Conservation (phyloP, 2,329 filamentous ascomycete genomes). For the Fusarium incarnatum region DNA sequence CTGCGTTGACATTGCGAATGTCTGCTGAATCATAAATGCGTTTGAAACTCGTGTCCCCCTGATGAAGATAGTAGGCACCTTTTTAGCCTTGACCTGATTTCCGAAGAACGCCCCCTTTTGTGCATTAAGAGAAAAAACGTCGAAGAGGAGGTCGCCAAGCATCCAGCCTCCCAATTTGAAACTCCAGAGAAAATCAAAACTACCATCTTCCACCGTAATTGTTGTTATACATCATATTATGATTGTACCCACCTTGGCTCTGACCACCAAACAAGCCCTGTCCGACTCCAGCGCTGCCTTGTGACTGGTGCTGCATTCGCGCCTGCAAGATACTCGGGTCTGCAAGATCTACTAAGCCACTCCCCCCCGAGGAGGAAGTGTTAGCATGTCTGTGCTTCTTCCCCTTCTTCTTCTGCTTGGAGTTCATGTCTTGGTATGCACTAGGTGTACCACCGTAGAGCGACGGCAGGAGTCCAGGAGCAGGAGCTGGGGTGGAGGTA, state of each 20-base stretch:
- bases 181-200: slow-evolving; percentile 40
- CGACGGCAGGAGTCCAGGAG: slow-evolving; percentile 89
- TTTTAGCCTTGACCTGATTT: slow-evolving; percentile 40
- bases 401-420: slow-evolving; percentile 99
- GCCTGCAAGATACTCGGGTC: slow-evolving; percentile 99
- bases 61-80: slow-evolving; percentile 42
- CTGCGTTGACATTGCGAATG: slow-evolving; percentile 47
- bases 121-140: slow-evolving; percentile 37
- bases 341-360: slow-evolving; percentile 99
- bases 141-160: slow-evolving; percentile 39
- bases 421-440: slow-evolving; percentile 89
- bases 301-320: slow-evolving; percentile 90
- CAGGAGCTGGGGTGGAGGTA: slow-evolving; percentile 86
- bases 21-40: slow-evolving; percentile 50
- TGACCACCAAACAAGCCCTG: slow-evolving; percentile 91
- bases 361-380: slow-evolving; percentile 99
- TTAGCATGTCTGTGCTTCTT: slow-evolving; percentile 99
- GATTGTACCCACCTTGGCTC: slow-evolving; percentile 95
- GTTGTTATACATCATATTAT: slow-evolving; percentile 83
- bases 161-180: slow-evolving; percentile 34
- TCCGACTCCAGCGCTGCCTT: slow-evolving; percentile 84
- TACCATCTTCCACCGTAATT: slow-evolving; percentile 77
- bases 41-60: slow-evolving; percentile 47
- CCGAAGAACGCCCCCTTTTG: slow-evolving; percentile 48
- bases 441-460: slow-evolving; percentile 89